Conservation (phyloP, 1,139 yeast species). For the Scheffersomyces parashehatae region DNA sequence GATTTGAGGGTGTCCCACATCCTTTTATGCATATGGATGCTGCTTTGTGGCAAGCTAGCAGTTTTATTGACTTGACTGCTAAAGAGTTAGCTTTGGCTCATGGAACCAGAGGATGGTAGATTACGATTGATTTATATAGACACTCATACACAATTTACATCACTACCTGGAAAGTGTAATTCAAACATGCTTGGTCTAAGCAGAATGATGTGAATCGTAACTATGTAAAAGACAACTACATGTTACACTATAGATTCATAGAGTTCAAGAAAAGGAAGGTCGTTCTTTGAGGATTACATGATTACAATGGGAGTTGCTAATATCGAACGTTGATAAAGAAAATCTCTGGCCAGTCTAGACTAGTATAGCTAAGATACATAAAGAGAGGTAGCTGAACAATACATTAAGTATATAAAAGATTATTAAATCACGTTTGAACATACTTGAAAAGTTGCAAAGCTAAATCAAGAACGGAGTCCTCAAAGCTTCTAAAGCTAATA, state of each 20-base stretch:
- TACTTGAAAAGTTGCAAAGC: neutral
- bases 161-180: neutral
- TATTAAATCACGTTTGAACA: neutral
- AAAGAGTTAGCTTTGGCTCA: constrained; percentile 17
- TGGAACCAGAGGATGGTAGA: constrained; percentile 5
- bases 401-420: neutral
- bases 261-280: neutral
- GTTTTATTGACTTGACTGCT: constrained; percentile 18
- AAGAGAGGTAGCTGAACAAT: neutral
- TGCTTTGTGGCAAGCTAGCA: constrained; percentile 13
- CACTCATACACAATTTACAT: neutral
- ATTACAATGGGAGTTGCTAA: neutral
- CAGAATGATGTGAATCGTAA: neutral
- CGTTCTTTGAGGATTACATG: neutral
- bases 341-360: neutral
- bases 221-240: too few relatives aligned
- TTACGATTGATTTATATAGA: neutral
- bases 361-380: neutral
- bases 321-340: neutral
- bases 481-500: constrained; percentile 13
- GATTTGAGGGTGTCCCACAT: constrained; percentile 27
- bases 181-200: neutral
- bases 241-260: neutral
- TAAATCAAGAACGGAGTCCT: constrained; percentile 15
- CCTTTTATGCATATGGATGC: constrained; percentile 18